These are phyloP conservation scores for Dillenia turbinata DNA, from an alignment of 164 flowering plant species.

Conservation along the genomic window DNA sequence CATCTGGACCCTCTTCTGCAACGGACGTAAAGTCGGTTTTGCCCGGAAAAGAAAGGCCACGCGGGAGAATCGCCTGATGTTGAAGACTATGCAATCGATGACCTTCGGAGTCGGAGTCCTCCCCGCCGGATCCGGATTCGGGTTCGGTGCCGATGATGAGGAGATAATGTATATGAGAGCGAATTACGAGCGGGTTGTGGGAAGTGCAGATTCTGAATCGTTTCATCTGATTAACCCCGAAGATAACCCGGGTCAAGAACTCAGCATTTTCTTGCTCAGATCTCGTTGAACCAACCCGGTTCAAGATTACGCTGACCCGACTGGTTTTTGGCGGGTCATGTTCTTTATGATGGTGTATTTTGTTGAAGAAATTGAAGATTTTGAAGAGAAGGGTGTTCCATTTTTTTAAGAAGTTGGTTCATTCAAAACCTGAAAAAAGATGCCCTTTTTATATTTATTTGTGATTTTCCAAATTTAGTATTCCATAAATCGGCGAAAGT, in stretches of 20 bases:
- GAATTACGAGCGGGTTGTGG: constrained; percentile 67
- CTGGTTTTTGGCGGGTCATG: no score
- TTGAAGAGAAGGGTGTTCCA: no score
- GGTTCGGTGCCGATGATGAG: constrained; percentile 16
- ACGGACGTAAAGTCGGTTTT: constrained; percentile 64
- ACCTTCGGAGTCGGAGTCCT: constrained; percentile 83
- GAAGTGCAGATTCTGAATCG: constrained; percentile 67
- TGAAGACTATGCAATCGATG: constrained; percentile 61
- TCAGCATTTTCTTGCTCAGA: constrained; percentile 82
- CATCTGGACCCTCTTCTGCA: constrained; percentile 63
- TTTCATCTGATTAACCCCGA: constrained; percentile 77
- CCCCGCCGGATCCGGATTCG: constrained; percentile 30
- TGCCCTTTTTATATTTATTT: background rate
- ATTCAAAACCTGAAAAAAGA: no score
- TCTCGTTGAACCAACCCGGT: constrained; percentile 17
- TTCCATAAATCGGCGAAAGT: background rate
- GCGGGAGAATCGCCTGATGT: constrained; percentile 32
- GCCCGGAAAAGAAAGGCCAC: constrained; percentile 43
- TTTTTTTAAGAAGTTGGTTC: no score
- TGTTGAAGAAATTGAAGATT: no score
- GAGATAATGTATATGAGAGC: constrained; percentile 86
- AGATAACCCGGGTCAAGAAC: constrained; percentile 58
- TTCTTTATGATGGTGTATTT: no score
- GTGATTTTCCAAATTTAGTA: background rate
- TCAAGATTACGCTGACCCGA: no score